Evolutionary conservation across 1,284 basidiomycete species (phyloP).

Genomic region (Tilletia setariae): DNA sequence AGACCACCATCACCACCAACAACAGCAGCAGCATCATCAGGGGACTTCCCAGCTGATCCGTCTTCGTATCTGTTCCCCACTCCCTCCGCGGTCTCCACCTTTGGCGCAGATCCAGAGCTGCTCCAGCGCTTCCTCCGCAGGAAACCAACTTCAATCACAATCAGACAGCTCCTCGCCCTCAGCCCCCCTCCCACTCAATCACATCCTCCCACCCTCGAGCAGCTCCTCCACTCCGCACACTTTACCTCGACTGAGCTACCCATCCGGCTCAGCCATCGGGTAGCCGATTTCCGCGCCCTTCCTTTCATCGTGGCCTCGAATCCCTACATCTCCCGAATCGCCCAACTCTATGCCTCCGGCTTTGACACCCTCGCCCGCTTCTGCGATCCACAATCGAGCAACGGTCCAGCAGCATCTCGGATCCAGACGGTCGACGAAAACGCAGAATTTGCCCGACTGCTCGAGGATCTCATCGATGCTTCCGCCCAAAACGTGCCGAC

Average conservation of each 20-base stretch:
- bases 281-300: slow-evolving; percentile 48
- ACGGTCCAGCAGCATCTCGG: no score
- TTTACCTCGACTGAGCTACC: slow-evolving; percentile 49
- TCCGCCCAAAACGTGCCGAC: slow-evolving; percentile 85
- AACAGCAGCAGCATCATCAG: not conserved
- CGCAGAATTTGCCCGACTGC: slow-evolving; percentile 64
- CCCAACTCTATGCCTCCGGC: slow-evolving; percentile 70
- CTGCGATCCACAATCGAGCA: slow-evolving; percentile 34
- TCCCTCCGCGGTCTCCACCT: slow-evolving; percentile 27
- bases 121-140: slow-evolving; percentile 38
- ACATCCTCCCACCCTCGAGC: slow-evolving; percentile 32
- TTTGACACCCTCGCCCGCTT: slow-evolving; percentile 72
- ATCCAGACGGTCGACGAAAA: slow-evolving; percentile 71
- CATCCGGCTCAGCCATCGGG: slow-evolving; percentile 49
- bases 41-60: not conserved
- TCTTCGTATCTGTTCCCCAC: slow-evolving; percentile 14
- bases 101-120: slow-evolving; percentile 46
- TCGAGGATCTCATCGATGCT: slow-evolving; percentile 69
- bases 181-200: slow-evolving; percentile 36
- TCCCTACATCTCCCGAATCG: slow-evolving; percentile 73
- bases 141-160: slow-evolving; percentile 43
- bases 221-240: slow-evolving; percentile 43
- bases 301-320: slow-evolving; percentile 78
- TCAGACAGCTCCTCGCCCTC: slow-evolving; percentile 44
- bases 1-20: no score